Evolutionary conservation across 2,329 filamentous ascomycete species (phyloP).

Genomic region (Colletotrichum sojae): DNA sequence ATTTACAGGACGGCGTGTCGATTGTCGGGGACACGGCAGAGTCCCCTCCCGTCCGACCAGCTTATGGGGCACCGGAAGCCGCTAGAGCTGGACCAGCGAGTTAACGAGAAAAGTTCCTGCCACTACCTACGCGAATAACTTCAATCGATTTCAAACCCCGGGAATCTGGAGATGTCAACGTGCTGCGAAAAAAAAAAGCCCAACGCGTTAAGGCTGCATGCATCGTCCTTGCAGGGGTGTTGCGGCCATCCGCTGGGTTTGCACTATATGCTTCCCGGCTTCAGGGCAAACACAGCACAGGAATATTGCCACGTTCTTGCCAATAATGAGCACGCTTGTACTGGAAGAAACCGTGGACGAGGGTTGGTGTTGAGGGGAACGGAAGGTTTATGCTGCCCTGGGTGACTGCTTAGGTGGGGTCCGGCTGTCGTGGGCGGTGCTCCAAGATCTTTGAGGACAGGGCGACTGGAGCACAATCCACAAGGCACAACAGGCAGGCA

Average conservation of each 20-base stretch:
- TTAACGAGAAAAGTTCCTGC: neutral
- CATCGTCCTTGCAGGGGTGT: constrained; percentile 19
- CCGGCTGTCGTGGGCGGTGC: constrained; percentile 26
- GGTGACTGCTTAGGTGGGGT: constrained; percentile 35
- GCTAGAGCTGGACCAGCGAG: neutral
- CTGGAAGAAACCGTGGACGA: neutral
- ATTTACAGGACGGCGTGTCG: no score
- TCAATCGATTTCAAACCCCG: constrained; percentile 1
- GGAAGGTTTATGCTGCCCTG: constrained; percentile 23
- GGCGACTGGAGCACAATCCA: constrained; percentile 15
- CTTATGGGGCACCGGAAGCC: neutral
- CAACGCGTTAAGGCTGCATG: neutral
- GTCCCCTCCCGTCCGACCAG: no score
- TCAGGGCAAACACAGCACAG: neutral
- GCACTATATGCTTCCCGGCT: neutral
- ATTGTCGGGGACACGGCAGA: no score
- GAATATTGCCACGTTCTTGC: neutral
- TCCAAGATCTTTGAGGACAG: constrained; percentile 26
- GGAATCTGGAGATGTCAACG: neutral
- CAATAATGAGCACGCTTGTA: neutral
- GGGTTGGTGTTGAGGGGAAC: constrained; percentile 8
- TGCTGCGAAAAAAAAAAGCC: neutral
- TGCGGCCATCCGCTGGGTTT: constrained; percentile 3
- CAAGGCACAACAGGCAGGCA: constrained; percentile 13
- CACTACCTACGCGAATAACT: constrained; percentile 21